phyloP scores from a whole-genome alignment of 1,139 yeast species.

The Lipomyces yarrowii region DNA sequence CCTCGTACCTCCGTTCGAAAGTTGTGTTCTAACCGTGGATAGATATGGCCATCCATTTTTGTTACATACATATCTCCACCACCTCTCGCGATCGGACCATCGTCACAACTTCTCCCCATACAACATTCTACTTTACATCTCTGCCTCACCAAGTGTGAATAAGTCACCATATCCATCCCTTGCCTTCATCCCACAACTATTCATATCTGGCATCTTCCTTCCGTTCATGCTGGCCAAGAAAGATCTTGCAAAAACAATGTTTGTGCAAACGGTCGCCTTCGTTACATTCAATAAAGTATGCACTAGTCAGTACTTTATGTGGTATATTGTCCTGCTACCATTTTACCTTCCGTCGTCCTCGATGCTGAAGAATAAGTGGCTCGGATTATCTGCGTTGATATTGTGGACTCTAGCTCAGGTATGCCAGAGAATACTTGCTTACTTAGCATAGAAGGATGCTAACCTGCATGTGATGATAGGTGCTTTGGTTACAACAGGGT shows the following conservation, averaged over 20 bases:
- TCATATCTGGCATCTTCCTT: slow-evolving; percentile 58
- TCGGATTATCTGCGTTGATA: slow-evolving; percentile 43
- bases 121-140: slow-evolving; percentile 68
- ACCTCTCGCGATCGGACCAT: slow-evolving; percentile 81
- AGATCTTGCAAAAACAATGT: slow-evolving; percentile 64
- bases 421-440: background rate
- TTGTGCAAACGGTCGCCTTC: slow-evolving; percentile 88
- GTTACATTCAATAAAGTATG: slow-evolving; percentile 92
- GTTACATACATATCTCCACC: slow-evolving; percentile 81
- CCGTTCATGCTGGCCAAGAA: slow-evolving; percentile 61
- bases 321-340: slow-evolving; percentile 88
- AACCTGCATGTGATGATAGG: slow-evolving; percentile 37
- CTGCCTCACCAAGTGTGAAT: slow-evolving; percentile 40
- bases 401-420: slow-evolving; percentile 72
- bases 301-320: slow-evolving; percentile 85
- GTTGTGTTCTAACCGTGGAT: background rate
- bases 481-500: slow-evolving; percentile 75
- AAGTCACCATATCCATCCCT: slow-evolving; percentile 31
- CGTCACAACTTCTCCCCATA: slow-evolving; percentile 93
- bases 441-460: background rate
- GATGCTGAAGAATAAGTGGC: slow-evolving; percentile 40
- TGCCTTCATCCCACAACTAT: slow-evolving; percentile 84
- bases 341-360: slow-evolving; percentile 57
- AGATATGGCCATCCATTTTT: slow-evolving; percentile 74
- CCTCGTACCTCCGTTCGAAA: slow-evolving; percentile 7